Base-by-base conservation (phyloP, 179 eudicot species). In the Spinacia oleracea region DNA sequence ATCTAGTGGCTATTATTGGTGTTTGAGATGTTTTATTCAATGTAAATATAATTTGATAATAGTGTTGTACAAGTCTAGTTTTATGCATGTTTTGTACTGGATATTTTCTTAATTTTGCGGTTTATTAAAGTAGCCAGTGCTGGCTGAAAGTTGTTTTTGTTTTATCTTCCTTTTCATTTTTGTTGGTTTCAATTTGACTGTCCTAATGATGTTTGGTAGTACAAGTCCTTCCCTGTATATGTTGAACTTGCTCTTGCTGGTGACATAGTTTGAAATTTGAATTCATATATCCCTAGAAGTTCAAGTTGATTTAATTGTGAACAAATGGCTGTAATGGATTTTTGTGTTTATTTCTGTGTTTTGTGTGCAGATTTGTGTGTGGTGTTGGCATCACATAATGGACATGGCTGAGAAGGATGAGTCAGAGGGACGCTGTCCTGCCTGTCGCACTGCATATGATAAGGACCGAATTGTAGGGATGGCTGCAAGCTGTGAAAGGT, bases 321-420 rank as follows among this genome's bases (percentile, higher is more conserved):
- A 9, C 23, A 42, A 40, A 3, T 42, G 59, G 34, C 42, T 62
- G 40, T 27, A 75, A 46, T 32, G 12, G 18, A 68, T 55, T 38
- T 35, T 6, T 55, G 42, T 71, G 29, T 50, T 51, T 12, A 60
- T 70, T 69, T 10, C 27, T 20, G 15, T 40, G 18, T 62, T 14
- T 8, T 55, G 6, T 53, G 5, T 71, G 46, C 88, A 96, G 98
- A 87, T 94, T 70, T 96, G 99, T 88, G 96, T 96, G 79, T 96
- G 99, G 99, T 96, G 99, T 78, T 96, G 97, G 98, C 96, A 96
- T 89, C 98, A 96, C 81, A 89, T 96, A 48, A 92, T 96, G 91
- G 97, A 94, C 80, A 92, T 96, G 99, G 99, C 99, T 73, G 97
- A 91, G 84, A 92, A 91, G 85, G 96, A 89, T 73, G 92, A 84